Percentiles rank a stretch among this genome's conserved stretches.
These are phyloP conservation scores for Eremochloa ophiuroides DNA, from an alignment of 176 grass and related monocot genomes.

Conservation along the genomic window DNA sequence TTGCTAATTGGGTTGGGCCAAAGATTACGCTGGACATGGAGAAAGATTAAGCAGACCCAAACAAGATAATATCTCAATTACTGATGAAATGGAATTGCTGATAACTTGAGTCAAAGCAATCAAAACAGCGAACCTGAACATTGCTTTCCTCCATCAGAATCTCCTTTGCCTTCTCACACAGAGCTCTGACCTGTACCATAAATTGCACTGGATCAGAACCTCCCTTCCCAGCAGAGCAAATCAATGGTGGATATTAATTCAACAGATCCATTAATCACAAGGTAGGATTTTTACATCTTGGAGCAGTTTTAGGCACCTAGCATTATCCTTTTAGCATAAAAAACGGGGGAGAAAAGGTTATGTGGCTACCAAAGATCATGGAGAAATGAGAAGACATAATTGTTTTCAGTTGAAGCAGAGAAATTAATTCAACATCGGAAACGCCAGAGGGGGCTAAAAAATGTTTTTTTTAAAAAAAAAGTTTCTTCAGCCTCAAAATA, in stretches of 20 bases:
- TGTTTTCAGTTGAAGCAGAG: background rate
- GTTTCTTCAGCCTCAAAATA: background rate
- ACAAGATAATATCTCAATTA: background rate
- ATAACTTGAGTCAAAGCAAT: background rate
- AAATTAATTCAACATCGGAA: background rate
- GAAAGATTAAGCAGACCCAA: background rate
- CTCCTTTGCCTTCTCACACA: slow-evolving; percentile 98
- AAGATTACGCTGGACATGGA: background rate
- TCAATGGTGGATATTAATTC: background rate
- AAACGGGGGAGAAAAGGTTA: background rate
- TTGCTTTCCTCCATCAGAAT: slow-evolving; percentile 99
- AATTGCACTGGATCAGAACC: background rate
- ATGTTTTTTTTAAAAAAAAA: background rate
- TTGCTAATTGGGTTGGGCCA: background rate
- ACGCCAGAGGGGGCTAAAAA: background rate
- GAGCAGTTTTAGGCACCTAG: background rate
- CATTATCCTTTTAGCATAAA: background rate
- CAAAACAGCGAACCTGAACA: slow-evolving; percentile 58
- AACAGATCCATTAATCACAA: background rate
- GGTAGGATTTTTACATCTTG: background rate
- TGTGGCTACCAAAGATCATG: background rate
- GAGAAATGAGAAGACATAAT: background rate
- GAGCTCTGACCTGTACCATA: slow-evolving; percentile 56
- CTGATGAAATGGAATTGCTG: background rate
- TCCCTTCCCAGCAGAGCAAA: background rate